These are phyloP conservation scores for Colletotrichum filicis DNA, from an alignment of 2,329 filamentous ascomycete genomes.

Conservation along the genomic window DNA sequence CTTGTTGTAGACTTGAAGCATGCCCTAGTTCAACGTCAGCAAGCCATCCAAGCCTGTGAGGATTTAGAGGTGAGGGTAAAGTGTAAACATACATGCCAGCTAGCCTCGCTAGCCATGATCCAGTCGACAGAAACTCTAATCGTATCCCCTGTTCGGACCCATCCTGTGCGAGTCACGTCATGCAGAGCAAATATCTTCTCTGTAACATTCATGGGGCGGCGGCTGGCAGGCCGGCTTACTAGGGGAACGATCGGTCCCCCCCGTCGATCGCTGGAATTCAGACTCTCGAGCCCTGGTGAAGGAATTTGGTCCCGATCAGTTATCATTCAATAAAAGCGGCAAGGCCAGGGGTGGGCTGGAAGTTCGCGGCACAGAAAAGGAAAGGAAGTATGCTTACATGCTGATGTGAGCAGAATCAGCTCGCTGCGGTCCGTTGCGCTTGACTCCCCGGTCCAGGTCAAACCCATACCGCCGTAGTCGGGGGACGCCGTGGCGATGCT, in stretches of 20 bases:
- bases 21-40: slow-evolving; percentile 6
- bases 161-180: slow-evolving; percentile 47
- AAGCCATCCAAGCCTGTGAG: background rate
- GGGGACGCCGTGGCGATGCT: slow-evolving; percentile 6
- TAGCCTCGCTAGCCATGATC: slow-evolving; percentile 56
- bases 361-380: background rate
- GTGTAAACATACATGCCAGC: slow-evolving; percentile 48
- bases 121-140: slow-evolving; percentile 57
- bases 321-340: background rate
- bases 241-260: slow-evolving; percentile 18
- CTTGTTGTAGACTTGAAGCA: slow-evolving; percentile 28
- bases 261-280: slow-evolving; percentile 15
- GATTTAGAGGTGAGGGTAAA: slow-evolving; percentile 34
- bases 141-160: slow-evolving; percentile 49
- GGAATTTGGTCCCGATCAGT: background rate
- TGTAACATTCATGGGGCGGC: slow-evolving; percentile 50
- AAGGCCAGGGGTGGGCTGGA: background rate
- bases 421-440: slow-evolving; percentile 1
- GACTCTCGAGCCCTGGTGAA: slow-evolving; percentile 36
- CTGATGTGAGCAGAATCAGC: slow-evolving; percentile 6
- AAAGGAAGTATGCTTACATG: slow-evolving; percentile 8
- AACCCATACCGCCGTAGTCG: slow-evolving; percentile 19
- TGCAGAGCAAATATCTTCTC: slow-evolving; percentile 58
- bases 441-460: background rate
- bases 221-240: slow-evolving; percentile 1